Evolutionary conservation across 805 yeast species (phyloP), one percentile per base, ranked within the genome.

Genomic region (Candida sonorensis): DNA sequence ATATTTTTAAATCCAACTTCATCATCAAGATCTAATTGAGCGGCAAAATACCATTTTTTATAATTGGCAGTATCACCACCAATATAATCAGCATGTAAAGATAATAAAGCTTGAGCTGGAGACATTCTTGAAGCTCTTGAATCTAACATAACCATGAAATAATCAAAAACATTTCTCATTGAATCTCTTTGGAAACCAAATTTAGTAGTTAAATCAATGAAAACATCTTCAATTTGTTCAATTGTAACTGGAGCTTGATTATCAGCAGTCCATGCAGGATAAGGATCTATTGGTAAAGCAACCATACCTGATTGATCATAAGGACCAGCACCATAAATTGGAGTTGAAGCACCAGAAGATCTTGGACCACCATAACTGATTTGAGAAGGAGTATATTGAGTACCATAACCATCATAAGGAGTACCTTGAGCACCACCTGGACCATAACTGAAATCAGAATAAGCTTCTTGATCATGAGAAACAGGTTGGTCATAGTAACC

Each of bases 201-300:
- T 59, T 77, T 79, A 62, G 82, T 82, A 26, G 90, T 67, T 57
- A 83, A 66, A 58, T 83, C 92, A 51, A 83, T 83, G 55, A 83
- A 83, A 23, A 82, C 75, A 64, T 83, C 94, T 64, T 83, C 94
- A 54, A 83, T 80, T 57, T 83, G 90, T 59, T 83, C 92, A 34
- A 83, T 72, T 30, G 85, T 69, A 36, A 81, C 80, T 10, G 94
- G 94, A 17, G 90, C 86, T 58, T 82, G 90, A 36, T 82, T 88
- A 61, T 92, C 97, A 29, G 94, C 94, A 17, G 96, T 84, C 98
- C 98, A 92, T 31, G 98, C 97, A 27, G 99, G 98, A 59, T 90
- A 92, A 21, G 98, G 99, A 59, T 92, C 92, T 27, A 87, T 76
- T 48, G 94, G 70, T 63, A 81, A 48, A 57, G 85, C 80, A 69